A percentile compares a stretch with the other conserved stretches of the same genome.
These are phyloP conservation scores for Rhinocladiella similis DNA, from an alignment of 2,329 filamentous ascomycete species.

Conservation along the genomic window DNA sequence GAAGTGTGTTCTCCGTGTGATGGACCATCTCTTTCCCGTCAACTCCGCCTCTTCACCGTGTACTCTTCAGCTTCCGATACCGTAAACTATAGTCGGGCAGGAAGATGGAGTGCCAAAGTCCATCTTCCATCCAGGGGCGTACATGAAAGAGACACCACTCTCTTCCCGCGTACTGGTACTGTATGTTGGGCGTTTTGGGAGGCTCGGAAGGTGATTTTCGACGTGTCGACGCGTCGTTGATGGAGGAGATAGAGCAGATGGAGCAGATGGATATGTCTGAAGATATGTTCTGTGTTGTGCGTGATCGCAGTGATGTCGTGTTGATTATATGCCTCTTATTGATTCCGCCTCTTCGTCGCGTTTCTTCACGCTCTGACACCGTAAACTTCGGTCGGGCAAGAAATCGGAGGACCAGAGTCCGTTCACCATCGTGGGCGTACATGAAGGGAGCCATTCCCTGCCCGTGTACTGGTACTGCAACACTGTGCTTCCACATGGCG, in stretches of 20 bases:
- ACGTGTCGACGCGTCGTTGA: background rate
- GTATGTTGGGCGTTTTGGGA: background rate
- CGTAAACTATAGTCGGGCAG: slow-evolving; percentile 8
- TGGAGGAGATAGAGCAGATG: background rate
- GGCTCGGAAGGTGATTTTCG: background rate
- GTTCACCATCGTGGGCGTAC: slow-evolving; percentile 1
- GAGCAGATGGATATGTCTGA: no score
- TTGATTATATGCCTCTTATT: background rate
- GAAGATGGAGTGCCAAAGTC: slow-evolving; percentile 3
- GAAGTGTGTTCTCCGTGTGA: background rate
- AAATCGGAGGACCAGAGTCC: slow-evolving; percentile 1
- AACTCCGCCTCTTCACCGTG: background rate
- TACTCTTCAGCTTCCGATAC: background rate
- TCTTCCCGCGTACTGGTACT: slow-evolving; percentile 1
- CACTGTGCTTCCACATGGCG: no score
- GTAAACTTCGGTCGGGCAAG: slow-evolving; percentile 9
- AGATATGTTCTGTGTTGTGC: no score
- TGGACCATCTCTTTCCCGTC: slow-evolving; percentile 1
- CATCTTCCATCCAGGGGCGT: slow-evolving; percentile 1
- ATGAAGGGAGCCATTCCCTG: background rate
- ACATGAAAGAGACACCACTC: background rate
- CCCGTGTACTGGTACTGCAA: background rate
- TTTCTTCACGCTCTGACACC: slow-evolving; percentile 1
- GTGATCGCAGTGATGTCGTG: no score
- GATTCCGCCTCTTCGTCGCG: background rate